phyloP scores from a whole-genome alignment of 495 filamentous ascomycete species.

The Chlorociboria aeruginascens region DNA sequence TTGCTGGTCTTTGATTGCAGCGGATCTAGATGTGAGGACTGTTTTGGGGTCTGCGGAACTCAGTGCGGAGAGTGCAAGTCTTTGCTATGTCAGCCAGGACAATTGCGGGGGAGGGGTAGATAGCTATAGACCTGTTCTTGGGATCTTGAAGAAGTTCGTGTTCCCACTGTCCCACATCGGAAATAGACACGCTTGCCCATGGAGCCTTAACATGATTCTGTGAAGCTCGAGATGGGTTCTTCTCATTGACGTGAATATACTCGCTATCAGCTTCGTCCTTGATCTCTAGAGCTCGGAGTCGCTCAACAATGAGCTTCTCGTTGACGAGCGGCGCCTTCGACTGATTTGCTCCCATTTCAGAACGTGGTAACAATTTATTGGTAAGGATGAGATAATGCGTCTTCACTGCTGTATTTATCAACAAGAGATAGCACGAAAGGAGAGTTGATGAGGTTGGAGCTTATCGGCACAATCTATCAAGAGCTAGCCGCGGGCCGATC shows the following conservation, averaged over 20 bases:
- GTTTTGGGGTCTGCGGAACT: conserved; percentile 39
- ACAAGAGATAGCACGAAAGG: no score
- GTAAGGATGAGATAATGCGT: no score
- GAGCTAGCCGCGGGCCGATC: no score
- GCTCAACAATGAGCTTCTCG: conserved; percentile 32
- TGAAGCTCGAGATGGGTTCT: conserved; percentile 2
- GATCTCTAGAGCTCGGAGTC: conserved; percentile 27
- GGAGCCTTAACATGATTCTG: conserved; percentile 8
- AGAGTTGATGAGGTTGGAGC: no score
- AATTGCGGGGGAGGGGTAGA: neutral
- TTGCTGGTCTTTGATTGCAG: conserved; percentile 54
- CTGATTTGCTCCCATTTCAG: conserved; percentile 35
- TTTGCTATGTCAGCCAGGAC: conserved; percentile 2
- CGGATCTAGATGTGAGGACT: conserved; percentile 41
- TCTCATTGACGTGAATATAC: conserved; percentile 34
- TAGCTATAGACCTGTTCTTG: conserved; percentile 48
- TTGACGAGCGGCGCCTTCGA: conserved; percentile 26
- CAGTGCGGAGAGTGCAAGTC: conserved; percentile 58
- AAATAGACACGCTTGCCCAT: conserved; percentile 30
- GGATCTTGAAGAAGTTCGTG: conserved; percentile 47
- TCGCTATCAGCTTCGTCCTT: conserved; percentile 21
- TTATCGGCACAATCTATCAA: no score
- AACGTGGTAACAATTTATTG: neutral
- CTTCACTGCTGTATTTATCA: no score
- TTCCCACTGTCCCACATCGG: conserved; percentile 41